Evolutionary conservation across 148 eudicot species (phyloP), one percentile per base, ranked within the genome.

Genomic region (Persicaria tinctoria): DNA sequence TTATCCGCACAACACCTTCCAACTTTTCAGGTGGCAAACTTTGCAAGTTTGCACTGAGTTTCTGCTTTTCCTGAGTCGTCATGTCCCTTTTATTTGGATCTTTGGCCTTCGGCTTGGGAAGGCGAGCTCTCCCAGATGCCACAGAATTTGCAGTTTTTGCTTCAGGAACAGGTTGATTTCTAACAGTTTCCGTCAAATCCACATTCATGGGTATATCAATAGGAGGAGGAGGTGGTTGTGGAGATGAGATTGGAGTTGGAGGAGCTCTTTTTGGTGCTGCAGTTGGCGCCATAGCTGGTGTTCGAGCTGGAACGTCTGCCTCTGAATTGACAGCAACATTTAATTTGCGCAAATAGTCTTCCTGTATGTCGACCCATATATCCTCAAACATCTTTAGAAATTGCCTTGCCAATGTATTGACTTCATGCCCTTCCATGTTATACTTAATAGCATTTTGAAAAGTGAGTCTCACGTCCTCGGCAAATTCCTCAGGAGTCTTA

Each of bases 361-460:
- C 85, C 79, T 91, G 95, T 64, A 90, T 83, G 74, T 75, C 80
- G 12, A 78, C 73, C 97, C 97, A 94, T 80, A 88, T 90, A 16
- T 90, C 96, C 85, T 94, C 96, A 75, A 94, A 94, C 0, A 91
- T 54, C 74, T 86, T 90, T 1, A 76, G 80, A 51, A 94, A 79
- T 79, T 80, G 86, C 56, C 88, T 91, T 0, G 98, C 98, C 97
- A 94, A 89, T 32, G 82, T 74, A 79, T 91, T 64, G 47, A 94
- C 97, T 86, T 94, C 97, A 80, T 94, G 96, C 76, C 93, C 98
- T 82, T 84, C 83, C 12, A 93, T 88, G 77, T 94, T 94, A 81
- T 94, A 94, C 0, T 89, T 88, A 93, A 91, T 90, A 70, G 98
- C 97, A 82, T 94, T 94, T 17, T 74, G 84, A 79, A 94, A 91